Conservation (phyloP, 1,284 basidiomycete genomes). For the Leccinum subrobustum region DNA sequence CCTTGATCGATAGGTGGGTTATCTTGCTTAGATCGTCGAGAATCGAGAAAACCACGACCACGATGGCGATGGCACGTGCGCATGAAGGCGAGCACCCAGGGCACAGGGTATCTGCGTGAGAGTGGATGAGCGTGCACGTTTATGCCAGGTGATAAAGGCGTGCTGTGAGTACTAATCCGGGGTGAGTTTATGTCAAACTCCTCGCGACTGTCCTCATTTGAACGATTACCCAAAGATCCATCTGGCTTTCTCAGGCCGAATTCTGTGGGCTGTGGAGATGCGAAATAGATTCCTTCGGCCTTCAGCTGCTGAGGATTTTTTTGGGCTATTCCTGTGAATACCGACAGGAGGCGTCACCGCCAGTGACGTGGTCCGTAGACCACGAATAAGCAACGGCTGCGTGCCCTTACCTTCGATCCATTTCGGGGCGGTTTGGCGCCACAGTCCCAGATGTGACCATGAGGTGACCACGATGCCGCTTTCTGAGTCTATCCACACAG, state of each 20-base stretch:
- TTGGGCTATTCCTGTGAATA: conserved; percentile 21
- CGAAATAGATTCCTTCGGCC: conserved; percentile 25
- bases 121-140: too few relatives aligned
- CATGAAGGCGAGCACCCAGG: too few relatives aligned
- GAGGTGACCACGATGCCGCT: conserved; percentile 35
- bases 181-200: conserved; percentile 26
- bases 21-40: too few relatives aligned
- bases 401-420: conserved; percentile 31
- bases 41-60: too few relatives aligned
- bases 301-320: conserved; percentile 15
- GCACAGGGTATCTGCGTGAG: too few relatives aligned
- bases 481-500: conserved; percentile 27
- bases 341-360: conserved; percentile 18
- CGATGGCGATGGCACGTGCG: too few relatives aligned
- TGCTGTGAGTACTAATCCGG: conserved; percentile 9
- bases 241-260: conserved; percentile 25
- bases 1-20: too few relatives aligned
- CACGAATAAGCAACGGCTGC: conserved; percentile 20
- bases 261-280: conserved; percentile 27
- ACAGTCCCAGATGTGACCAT: conserved; percentile 33
- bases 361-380: conserved; percentile 10
- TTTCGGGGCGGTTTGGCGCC: conserved; percentile 31
- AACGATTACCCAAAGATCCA: conserved; percentile 18
- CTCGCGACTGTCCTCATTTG: conserved; percentile 13
- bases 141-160: too few relatives aligned